Conservation (phyloP, 192 early-diverging fungal genomes). For the Backusella morwellensis region DNA sequence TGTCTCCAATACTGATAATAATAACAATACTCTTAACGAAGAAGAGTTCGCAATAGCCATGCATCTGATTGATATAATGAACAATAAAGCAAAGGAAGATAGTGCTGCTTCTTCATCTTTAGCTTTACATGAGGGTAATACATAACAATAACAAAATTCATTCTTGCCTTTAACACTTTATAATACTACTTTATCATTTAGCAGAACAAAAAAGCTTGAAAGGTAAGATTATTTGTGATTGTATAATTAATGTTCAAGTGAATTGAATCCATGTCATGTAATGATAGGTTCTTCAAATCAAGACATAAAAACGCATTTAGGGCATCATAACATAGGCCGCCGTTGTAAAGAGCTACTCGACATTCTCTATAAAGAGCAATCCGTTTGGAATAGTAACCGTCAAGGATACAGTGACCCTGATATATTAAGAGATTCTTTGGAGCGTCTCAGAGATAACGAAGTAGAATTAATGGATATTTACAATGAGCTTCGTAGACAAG, state of each 20-base stretch:
- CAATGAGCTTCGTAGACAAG: background rate
- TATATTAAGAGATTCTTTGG: background rate
- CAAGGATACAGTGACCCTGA: background rate
- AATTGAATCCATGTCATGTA: background rate
- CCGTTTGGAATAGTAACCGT: background rate
- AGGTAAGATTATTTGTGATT: background rate
- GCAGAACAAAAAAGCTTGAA: background rate
- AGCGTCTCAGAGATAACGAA: background rate
- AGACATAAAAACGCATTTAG: background rate
- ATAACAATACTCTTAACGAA: background rate
- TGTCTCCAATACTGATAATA: background rate
- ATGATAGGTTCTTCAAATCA: background rate
- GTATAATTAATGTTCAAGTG: background rate
- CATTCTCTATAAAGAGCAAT: slow-evolving; percentile 5
- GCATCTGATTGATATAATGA: background rate
- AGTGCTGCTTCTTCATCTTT: background rate
- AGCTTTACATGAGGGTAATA: background rate
- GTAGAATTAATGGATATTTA: background rate
- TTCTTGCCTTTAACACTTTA: background rate
- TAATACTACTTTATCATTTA: background rate
- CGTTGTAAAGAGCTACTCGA: background rate
- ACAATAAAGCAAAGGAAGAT: background rate
- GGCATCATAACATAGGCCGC: background rate
- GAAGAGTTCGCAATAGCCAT: background rate
- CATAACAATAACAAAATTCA: background rate